A percentile compares a stretch with the other conserved stretches of the same genome.
Conservation (phyloP, 176 grass and related monocot genomes). For the Zoysia japonica region DNA sequence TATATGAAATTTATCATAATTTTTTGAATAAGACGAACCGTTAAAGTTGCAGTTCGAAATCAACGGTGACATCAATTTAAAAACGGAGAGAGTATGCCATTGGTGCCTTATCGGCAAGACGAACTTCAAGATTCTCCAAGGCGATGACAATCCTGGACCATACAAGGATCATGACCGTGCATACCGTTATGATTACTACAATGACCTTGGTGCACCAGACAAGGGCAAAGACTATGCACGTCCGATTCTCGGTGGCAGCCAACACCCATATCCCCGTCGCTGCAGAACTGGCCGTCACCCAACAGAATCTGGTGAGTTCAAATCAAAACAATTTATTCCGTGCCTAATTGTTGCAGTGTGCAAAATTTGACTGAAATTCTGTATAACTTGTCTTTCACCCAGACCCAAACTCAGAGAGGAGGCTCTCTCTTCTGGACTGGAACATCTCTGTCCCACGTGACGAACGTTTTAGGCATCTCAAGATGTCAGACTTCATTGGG, state of each 20-base stretch:
- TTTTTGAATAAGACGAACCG: too few species aligned
- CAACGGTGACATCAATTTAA: too few species aligned
- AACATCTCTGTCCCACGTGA: constrained; percentile 77
- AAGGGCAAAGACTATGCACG: constrained; percentile 38
- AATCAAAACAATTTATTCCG: not conserved
- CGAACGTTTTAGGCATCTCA: constrained; percentile 81
- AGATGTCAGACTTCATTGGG: constrained; percentile 73
- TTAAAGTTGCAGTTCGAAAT: too few species aligned
- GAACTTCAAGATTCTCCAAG: constrained; percentile 69
- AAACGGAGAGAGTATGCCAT: too few species aligned
- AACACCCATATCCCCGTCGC: constrained; percentile 81
- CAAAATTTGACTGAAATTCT: constrained; percentile 10
- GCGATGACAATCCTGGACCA: constrained; percentile 42
- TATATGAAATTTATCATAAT: too few species aligned
- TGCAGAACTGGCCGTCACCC: constrained; percentile 56
- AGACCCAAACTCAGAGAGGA: constrained; percentile 74
- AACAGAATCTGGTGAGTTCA: constrained; percentile 43
- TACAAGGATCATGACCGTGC: constrained; percentile 72
- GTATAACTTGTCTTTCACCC: constrained; percentile 8
- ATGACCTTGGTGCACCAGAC: constrained; percentile 75
- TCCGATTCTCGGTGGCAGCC: constrained; percentile 64
- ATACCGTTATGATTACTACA: constrained; percentile 78
- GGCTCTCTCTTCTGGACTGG: constrained; percentile 42
- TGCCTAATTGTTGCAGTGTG: not conserved
- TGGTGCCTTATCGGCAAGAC: constrained; percentile 56